Evolutionary conservation across 495 filamentous ascomycete species (phyloP), one percentile per base, ranked within the genome.

Genomic region (Neurospora tetraspora): DNA sequence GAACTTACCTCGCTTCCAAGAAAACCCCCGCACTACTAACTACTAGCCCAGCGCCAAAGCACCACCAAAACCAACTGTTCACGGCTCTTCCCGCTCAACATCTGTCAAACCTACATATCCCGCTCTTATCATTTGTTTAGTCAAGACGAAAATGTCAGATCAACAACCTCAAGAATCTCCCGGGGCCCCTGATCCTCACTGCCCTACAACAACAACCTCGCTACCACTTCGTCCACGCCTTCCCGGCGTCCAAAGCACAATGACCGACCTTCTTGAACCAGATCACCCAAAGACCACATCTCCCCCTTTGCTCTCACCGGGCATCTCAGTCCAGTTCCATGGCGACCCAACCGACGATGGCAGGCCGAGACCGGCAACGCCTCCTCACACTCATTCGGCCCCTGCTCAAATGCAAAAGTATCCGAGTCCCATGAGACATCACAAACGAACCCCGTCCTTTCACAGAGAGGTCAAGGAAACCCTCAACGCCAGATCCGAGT

Each of bases 381-480:
- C 73, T 72, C 4, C 75, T 76, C 71, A 71, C 73, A 71, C 73
- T 76, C 75, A 77, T 77, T 68, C 70, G 77, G 81, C 83, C 20
- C 82, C 82, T 27, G 72, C 83, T 39, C 73, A 77, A 65, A 75
- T 80, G 61, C 81, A 81, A 39, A 75, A 74, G 18, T 84, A 82
- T 72, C 87, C 91, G 72, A 93, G 89, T 73, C 92, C 91, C 4
- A 84, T 91, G 72, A 86, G 93, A 76, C 93, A 97, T 74, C 92
- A 95, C 76, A 88, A 82, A 73, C 87, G 93, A 47, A 89, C 91
- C 38, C 89, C 89, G 3, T 93, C 92, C 73, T 85, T 86, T 38
- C 87, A 91, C 77, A 88, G 89, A 79, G 87, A 89, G 74, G 89
- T 94, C 76, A 94, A 94, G 89, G 95, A 98, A 89, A 98, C 96